Conservation (phyloP, 1,284 basidiomycete species). For the Malassezia equina region DNA sequence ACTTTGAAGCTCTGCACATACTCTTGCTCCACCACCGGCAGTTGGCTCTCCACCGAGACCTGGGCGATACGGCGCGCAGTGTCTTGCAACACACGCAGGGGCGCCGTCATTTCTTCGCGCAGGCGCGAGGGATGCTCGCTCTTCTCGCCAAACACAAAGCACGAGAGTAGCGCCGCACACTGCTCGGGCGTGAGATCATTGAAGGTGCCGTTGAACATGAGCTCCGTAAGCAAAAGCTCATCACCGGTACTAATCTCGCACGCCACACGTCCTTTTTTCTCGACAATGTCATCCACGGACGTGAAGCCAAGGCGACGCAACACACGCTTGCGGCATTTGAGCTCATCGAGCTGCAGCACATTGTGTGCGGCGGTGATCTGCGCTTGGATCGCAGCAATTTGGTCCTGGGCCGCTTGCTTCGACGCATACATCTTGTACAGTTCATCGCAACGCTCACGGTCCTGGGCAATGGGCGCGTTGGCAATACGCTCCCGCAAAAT, state of each 20-base stretch:
- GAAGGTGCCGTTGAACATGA: slow-evolving; percentile 95
- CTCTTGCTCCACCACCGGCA: slow-evolving; percentile 79
- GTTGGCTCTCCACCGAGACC: slow-evolving; percentile 83
- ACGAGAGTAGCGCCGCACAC: slow-evolving; percentile 80
- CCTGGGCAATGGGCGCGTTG: slow-evolving; percentile 21
- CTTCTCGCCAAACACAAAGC: slow-evolving; percentile 96
- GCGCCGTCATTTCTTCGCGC: slow-evolving; percentile 82
- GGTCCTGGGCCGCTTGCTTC: slow-evolving; percentile 64
- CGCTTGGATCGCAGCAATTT: slow-evolving; percentile 67
- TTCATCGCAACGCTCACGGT: slow-evolving; percentile 63
- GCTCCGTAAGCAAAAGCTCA: slow-evolving; percentile 86
- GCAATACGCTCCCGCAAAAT: slow-evolving; percentile 28
- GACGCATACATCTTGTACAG: slow-evolving; percentile 68
- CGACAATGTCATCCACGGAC: slow-evolving; percentile 77
- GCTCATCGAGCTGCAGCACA: slow-evolving; percentile 88
- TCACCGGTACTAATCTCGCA: slow-evolving; percentile 98
- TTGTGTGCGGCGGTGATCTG: slow-evolving; percentile 81
- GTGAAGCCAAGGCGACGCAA: slow-evolving; percentile 85
- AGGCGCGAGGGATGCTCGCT: slow-evolving; percentile 76
- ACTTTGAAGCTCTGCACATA: slow-evolving; percentile 95
- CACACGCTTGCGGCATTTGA: slow-evolving; percentile 89
- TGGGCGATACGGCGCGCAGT: slow-evolving; percentile 86
- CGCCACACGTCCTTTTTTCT: slow-evolving; percentile 94
- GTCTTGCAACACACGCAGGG: slow-evolving; percentile 88
- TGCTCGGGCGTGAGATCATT: slow-evolving; percentile 81